These are phyloP conservation scores for Suhomyces sp. DNA, from an alignment of 805 yeast genomes.

Conservation along the genomic window DNA sequence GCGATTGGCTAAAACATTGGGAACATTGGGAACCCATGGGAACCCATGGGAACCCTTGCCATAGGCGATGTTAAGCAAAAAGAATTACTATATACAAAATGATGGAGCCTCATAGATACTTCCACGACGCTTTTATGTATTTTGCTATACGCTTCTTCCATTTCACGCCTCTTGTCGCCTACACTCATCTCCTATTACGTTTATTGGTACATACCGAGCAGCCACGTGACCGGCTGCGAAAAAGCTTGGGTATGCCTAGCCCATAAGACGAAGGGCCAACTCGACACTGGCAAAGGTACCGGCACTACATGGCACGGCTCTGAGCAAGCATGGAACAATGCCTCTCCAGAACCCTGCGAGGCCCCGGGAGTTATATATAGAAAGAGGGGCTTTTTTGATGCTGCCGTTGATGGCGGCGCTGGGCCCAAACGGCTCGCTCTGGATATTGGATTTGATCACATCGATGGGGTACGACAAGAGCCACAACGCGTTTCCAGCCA, in stretches of 20 bases:
- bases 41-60: no score
- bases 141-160: no score
- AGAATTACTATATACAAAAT: no score
- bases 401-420: slow-evolving; percentile 44
- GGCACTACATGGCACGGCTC: slow-evolving; percentile 67
- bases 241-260: no score
- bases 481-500: slow-evolving; percentile 71
- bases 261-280: slow-evolving; percentile 56
- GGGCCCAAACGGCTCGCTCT: slow-evolving; percentile 51
- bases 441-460: slow-evolving; percentile 48
- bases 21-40: no score
- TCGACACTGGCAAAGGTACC: slow-evolving; percentile 80
- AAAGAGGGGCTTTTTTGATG: slow-evolving; percentile 30
- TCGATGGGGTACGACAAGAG: slow-evolving; percentile 52
- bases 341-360: slow-evolving; percentile 61
- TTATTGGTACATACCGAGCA: neutral
- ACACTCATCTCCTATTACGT: neutral
- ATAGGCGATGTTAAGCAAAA: no score
- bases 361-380: slow-evolving; percentile 45
- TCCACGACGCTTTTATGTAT: no score
- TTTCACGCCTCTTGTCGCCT: neutral
- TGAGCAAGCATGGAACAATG: slow-evolving; percentile 52
- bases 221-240: neutral
- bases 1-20: slow-evolving; percentile 9
- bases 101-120: no score